Evolutionary conservation across 768 basidiomycete species (phyloP).

Genomic region (Leccinum obscurum): DNA sequence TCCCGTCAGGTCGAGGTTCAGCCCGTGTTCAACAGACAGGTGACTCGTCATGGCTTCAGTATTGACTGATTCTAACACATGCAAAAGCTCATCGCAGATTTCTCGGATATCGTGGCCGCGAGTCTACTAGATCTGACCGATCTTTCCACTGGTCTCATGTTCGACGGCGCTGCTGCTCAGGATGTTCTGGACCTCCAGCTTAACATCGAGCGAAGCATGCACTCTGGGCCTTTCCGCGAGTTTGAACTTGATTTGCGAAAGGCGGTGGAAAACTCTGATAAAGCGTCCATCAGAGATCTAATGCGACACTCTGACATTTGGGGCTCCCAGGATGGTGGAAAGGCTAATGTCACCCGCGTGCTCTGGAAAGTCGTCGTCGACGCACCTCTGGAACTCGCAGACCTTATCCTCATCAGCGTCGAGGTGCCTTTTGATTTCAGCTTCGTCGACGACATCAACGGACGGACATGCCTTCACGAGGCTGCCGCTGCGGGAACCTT

Average conservation of each 20-base stretch:
- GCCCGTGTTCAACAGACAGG: slow-evolving; percentile 95
- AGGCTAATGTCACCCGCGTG: slow-evolving; percentile 80
- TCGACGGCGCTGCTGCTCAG: slow-evolving; percentile 76
- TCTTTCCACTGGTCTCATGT: slow-evolving; percentile 68
- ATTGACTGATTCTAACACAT: slow-evolving; percentile 11
- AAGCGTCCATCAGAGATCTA: slow-evolving; percentile 63
- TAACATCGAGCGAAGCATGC: slow-evolving; percentile 56
- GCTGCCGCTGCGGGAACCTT: slow-evolving; percentile 83
- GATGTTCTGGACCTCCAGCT: slow-evolving; percentile 77
- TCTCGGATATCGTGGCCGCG: slow-evolving; percentile 88
- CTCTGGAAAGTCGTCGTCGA: slow-evolving; percentile 92
- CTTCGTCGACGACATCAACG: slow-evolving; percentile 97
- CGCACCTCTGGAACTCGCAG: slow-evolving; percentile 68
- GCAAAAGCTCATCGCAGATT: slow-evolving; percentile 84
- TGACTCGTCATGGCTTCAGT: slow-evolving; percentile 33
- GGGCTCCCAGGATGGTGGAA: slow-evolving; percentile 57
- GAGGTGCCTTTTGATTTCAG: slow-evolving; percentile 79
- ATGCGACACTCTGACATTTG: slow-evolving; percentile 70
- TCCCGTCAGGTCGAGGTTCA: slow-evolving; percentile 98
- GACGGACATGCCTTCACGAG: slow-evolving; percentile 90
- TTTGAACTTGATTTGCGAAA: slow-evolving; percentile 85
- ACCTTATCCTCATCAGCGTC: slow-evolving; percentile 70
- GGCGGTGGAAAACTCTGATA: slow-evolving; percentile 65
- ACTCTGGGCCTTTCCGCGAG: slow-evolving; percentile 79
- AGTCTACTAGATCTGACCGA: slow-evolving; percentile 80